A percentile compares a stretch with the other conserved stretches of the same genome.
These are phyloP conservation scores for Puya raimondii DNA, from an alignment of 176 grass and related monocot species.

Conservation along the genomic window DNA sequence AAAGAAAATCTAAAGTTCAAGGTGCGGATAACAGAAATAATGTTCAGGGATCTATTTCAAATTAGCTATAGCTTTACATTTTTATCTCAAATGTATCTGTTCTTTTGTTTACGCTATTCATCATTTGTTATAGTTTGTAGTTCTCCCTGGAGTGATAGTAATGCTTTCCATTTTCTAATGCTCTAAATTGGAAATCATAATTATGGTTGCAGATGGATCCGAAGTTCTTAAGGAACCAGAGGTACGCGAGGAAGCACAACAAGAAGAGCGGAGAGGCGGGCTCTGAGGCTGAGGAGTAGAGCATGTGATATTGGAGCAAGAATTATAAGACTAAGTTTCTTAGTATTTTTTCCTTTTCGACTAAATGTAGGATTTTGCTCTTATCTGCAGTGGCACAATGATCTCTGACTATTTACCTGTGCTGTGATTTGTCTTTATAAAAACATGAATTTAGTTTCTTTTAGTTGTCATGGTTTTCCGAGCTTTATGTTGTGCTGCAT, in stretches of 20 bases:
- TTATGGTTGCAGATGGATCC: conserved; percentile 47
- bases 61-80: too few relatives aligned
- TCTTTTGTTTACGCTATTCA: too few relatives aligned
- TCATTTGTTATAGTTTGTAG: too few relatives aligned
- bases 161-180: background rate
- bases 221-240: conserved; percentile 66
- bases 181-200: background rate
- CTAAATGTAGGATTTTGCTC: background rate
- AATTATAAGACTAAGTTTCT: background rate
- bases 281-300: conserved; percentile 34
- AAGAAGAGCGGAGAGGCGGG: conserved; percentile 23
- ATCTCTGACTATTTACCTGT: background rate
- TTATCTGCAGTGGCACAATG: background rate
- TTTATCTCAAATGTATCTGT: too few relatives aligned
- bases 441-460: too few relatives aligned
- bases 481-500: too few relatives aligned
- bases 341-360: background rate
- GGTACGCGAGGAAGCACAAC: conserved; percentile 73
- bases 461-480: too few relatives aligned
- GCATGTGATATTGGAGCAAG: background rate
- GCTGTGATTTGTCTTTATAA: too few relatives aligned
- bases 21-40: too few relatives aligned
- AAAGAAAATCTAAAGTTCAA: too few relatives aligned
- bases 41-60: too few relatives aligned
- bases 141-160: background rate